phyloP scores from a whole-genome alignment of 495 filamentous ascomycete genomes.

The Annulohypoxylon maeteangense region DNA sequence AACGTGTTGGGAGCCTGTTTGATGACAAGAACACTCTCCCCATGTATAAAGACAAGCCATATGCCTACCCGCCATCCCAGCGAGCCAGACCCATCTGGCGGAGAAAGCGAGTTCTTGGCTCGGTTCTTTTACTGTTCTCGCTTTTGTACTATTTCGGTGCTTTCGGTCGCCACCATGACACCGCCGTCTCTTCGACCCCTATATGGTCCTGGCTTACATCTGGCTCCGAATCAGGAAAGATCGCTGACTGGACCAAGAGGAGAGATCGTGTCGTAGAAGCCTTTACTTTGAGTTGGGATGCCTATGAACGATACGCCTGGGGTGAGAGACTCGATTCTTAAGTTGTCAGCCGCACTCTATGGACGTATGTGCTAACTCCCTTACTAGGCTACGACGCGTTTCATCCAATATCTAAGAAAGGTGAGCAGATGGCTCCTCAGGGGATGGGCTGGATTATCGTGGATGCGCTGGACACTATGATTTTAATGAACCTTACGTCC shows the following conservation, averaged over 20 bases:
- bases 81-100: constrained; percentile 59
- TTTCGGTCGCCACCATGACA: constrained; percentile 54
- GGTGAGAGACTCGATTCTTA: constrained; percentile 65
- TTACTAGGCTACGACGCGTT: constrained; percentile 83
- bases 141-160: constrained; percentile 70
- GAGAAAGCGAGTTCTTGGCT: constrained; percentile 59
- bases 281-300: constrained; percentile 89
- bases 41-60: constrained; percentile 99
- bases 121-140: constrained; percentile 56
- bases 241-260: constrained; percentile 76
- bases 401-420: constrained; percentile 81
- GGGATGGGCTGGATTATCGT: constrained; percentile 98
- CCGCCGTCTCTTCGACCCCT: constrained; percentile 42
- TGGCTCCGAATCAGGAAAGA: constrained; percentile 48
- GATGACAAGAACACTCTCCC: constrained; percentile 73
- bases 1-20: constrained; percentile 57
- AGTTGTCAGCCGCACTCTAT: constrained; percentile 1
- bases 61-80: constrained; percentile 69
- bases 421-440: constrained; percentile 80
- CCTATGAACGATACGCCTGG: constrained; percentile 94
- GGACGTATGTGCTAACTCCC: constrained; percentile 15
- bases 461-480: constrained; percentile 94
- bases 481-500: constrained; percentile 96
- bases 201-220: constrained; percentile 57
- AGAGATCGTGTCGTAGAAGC: constrained; percentile 89